phyloP scores from a whole-genome alignment of 148 eudicot species.

The Chenopodium quinoa region DNA sequence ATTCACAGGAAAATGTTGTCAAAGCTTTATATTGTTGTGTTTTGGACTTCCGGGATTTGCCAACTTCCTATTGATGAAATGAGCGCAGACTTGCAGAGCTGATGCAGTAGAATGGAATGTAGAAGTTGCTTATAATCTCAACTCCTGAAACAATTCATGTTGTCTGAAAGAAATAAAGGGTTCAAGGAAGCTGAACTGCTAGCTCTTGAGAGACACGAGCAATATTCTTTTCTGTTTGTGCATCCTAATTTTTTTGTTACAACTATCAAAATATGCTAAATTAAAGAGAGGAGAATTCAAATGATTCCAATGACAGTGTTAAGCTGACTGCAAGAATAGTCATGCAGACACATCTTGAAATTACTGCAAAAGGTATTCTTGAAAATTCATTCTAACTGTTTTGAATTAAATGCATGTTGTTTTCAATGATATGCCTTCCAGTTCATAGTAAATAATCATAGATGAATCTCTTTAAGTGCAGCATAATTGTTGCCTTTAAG shows the following conservation, averaged over 20 bases:
- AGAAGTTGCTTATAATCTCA: neutral
- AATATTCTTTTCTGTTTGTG: neutral
- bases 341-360: constrained; percentile 7
- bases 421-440: neutral
- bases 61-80: neutral
- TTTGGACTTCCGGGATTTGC: neutral
- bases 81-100: neutral
- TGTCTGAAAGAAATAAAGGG: neutral
- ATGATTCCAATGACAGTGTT: neutral
- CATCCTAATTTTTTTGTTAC: neutral
- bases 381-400: neutral
- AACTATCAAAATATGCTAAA: neutral
- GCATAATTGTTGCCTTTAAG: neutral
- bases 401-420: neutral
- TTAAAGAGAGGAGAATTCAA: neutral
- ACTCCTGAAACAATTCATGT: neutral
- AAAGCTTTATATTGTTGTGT: neutral
- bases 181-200: constrained; percentile 3
- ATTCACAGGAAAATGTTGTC: neutral
- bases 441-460: neutral
- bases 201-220: neutral
- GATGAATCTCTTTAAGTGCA: neutral
- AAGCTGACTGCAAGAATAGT: neutral
- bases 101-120: neutral
- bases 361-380: constrained; percentile 20